Base-by-base conservation (phyloP, 306 rosid species). In the Chamaecrista fasciculata region DNA sequence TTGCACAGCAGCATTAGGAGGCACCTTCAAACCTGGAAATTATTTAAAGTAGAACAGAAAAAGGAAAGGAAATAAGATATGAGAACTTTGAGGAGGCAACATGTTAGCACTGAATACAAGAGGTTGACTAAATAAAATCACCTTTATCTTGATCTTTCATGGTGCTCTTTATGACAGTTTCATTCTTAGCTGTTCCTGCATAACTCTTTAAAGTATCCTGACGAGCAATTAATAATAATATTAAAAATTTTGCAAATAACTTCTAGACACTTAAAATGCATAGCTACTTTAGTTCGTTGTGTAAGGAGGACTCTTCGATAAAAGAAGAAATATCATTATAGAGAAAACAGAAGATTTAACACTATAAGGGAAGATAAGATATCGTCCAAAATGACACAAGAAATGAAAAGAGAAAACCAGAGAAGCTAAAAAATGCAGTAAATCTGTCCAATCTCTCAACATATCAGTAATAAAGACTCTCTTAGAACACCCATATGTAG, bases 171-270 rank as follows among this genome's bases (percentile, higher is more conserved):
- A 39, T 59, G 55, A 56, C 50, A 44, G 81, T 78, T 67, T 77
- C 79, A 79, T 82, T 81, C 77, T 78, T 73, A 56, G 80, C 77
- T 71, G 62, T 77, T 60, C 6, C 75, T 76, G 80, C 36, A 76
- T 82, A 49, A 52, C 70, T 81, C 68, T 78, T 70, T 73, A 85
- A 71, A 50, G 82, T 79, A 78, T 88, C 91, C 98, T 90, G 86
- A 51, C 69, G 81, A 25, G 67, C 70, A 75, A 62, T 79, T 55
- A 78, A 52, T 39, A 76, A 62, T 63, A 73, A 62, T 59, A 48
- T 71, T 64, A 34, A 81, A 42, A 76, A 33, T 59, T 51, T 51
- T 44, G 76, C 62, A 23, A 6, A 26, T 34, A 49, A 34, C 71
- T 55, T 73, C 29, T 29, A 50, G 64, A 68, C 44, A 50, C 62